Evolutionary conservation across 2,329 filamentous ascomycete genomes (phyloP).

Genomic region (Elsinoe arachidis): DNA sequence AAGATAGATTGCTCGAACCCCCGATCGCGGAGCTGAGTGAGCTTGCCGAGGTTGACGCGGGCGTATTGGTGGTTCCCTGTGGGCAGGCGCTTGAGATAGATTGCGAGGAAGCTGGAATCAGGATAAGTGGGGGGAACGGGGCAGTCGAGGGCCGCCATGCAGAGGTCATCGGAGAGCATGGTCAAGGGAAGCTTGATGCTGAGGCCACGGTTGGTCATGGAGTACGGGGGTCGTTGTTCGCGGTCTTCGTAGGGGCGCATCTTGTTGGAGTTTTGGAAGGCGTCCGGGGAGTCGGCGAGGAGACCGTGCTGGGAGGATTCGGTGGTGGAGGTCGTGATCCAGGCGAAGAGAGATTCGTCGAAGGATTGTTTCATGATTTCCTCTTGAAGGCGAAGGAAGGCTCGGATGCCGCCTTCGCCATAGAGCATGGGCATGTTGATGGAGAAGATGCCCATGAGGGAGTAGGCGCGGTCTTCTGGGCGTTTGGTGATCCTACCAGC

Average conservation of each 20-base stretch:
- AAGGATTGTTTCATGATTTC: constrained; percentile 15
- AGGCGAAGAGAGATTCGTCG: constrained; percentile 17
- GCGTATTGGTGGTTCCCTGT: neutral
- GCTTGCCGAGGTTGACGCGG: neutral
- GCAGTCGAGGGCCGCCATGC: neutral
- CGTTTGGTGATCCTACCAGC: constrained; percentile 18
- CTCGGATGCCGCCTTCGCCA: constrained; percentile 22
- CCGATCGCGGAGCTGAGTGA: neutral
- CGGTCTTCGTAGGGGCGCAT: neutral
- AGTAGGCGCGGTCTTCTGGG: constrained; percentile 26
- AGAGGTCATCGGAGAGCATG: neutral
- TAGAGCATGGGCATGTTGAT: constrained; percentile 26
- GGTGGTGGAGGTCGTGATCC: neutral
- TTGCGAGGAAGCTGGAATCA: neutral
- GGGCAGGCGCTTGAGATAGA: neutral
- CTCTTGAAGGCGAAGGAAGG: constrained; percentile 16
- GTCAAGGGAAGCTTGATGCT: neutral
- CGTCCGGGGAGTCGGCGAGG: neutral
- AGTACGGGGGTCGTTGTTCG: neutral
- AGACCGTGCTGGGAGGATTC: neutral
- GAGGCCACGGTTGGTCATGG: neutral
- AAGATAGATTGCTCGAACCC: neutral
- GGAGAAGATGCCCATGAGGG: constrained; percentile 23
- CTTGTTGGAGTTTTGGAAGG: neutral
- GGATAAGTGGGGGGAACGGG: neutral